A percentile compares a stretch with the other conserved stretches of the same genome.
phyloP scores from a whole-genome alignment of 306 rosid genomes.

The Chamaecrista fasciculata region DNA sequence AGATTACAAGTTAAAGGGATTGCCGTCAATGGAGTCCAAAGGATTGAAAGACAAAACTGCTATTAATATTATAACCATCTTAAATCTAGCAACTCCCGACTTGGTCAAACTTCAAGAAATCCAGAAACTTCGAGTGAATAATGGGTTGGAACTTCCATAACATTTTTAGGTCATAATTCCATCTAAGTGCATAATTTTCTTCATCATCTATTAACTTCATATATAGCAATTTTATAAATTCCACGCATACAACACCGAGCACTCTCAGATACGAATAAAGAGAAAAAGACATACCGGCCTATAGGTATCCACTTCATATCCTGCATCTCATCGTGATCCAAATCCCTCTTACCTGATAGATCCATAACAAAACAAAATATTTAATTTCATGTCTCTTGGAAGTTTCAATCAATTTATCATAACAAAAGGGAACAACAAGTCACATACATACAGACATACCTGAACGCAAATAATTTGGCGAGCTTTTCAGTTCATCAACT shows the following conservation, averaged over 20 bases:
- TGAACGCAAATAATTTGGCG: conserved; percentile 22
- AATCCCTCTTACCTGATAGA: conserved; percentile 41
- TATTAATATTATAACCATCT: conserved; percentile 5
- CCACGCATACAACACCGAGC: background rate
- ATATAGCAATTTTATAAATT: background rate
- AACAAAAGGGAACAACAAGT: background rate
- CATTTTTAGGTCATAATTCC: background rate
- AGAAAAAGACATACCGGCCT: conserved; percentile 41
- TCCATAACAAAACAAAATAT: conserved; percentile 9
- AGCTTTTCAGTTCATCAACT: conserved; percentile 32
- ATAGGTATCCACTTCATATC: conserved; percentile 43
- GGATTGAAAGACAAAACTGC: conserved; percentile 14
- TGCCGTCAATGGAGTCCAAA: conserved; percentile 13
- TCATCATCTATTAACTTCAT: background rate
- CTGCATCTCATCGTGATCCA: conserved; percentile 34
- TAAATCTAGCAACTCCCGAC: background rate
- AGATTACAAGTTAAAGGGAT: conserved; percentile 25
- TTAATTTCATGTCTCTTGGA: background rate
- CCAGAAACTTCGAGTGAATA: conserved; percentile 13
- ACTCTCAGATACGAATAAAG: background rate
- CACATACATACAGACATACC: conserved; percentile 30
- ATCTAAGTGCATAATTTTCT: conserved; percentile 10
- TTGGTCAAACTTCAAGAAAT: conserved; percentile 6
- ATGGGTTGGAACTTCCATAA: conserved; percentile 1
- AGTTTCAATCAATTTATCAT: conserved; percentile 15